phyloP scores from a whole-genome alignment of 345 rosid species.

The Dipteronia dyeriana region DNA sequence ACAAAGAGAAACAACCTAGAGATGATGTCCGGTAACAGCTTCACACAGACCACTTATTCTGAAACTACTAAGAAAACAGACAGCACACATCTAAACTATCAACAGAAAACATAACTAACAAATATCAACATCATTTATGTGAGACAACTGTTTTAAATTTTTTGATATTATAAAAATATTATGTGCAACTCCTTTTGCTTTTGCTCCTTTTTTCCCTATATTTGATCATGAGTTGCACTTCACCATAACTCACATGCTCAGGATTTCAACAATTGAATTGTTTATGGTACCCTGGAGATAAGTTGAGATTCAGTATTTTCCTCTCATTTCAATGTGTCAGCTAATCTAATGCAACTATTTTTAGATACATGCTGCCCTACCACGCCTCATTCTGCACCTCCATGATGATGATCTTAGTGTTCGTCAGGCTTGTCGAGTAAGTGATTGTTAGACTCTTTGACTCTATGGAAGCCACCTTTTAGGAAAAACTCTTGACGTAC shows the following conservation, averaged over 20 bases:
- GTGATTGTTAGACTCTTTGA: constrained; percentile 24
- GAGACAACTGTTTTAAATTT: neutral
- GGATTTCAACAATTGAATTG: neutral
- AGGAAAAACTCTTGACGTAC: constrained; percentile 10
- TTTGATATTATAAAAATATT: neutral
- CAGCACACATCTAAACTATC: no score
- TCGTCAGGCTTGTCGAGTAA: constrained; percentile 88
- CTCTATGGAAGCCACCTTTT: constrained; percentile 20
- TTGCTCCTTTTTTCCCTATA: neutral
- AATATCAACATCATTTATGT: neutral
- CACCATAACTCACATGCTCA: neutral
- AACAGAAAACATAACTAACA: no score
- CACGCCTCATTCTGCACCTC: constrained; percentile 83
- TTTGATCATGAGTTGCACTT: neutral
- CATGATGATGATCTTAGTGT: constrained; percentile 74
- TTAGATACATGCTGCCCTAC: constrained; percentile 80
- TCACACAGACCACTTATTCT: no score
- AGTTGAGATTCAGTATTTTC: neutral
- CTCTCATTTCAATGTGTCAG: constrained; percentile 3
- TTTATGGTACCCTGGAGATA: constrained; percentile 2
- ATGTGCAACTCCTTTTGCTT: neutral
- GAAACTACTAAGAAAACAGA: no score
- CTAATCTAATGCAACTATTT: constrained; percentile 22
- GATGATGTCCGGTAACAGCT: no score
- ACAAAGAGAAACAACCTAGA: no score